Evolutionary conservation across 371 early-diverging fungal genomes (phyloP).

Genomic region (Phascolomyces articulosus): DNA sequence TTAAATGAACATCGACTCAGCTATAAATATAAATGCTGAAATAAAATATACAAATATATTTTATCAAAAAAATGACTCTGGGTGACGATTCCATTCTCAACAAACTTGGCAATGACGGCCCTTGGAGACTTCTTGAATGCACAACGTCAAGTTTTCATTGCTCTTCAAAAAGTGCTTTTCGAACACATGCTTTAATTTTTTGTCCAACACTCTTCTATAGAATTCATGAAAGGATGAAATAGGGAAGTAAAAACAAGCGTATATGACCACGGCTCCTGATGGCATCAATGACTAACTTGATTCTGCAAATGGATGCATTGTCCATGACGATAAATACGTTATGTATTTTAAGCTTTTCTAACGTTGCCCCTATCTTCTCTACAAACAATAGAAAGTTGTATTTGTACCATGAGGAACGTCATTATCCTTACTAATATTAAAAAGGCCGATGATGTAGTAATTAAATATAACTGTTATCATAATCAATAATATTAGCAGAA

Average conservation of each 20-base stretch:
- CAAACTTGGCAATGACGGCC: no score
- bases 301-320: neutral
- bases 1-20: no score
- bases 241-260: neutral
- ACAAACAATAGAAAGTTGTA: neutral
- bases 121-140: neutral
- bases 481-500: no score
- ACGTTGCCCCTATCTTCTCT: neutral
- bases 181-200: neutral
- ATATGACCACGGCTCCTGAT: neutral
- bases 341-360: neutral
- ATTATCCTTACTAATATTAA: no score
- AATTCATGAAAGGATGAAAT: neutral
- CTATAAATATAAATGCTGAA: no score
- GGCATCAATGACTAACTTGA: neutral
- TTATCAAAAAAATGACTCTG: no score
- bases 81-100: no score
- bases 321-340: neutral
- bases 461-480: no score
- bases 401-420: neutral
- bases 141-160: neutral
- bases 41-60: no score
- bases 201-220: neutral
- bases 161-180: neutral
- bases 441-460: no score